phyloP scores from a whole-genome alignment of 108 stramenopile species.

The Conticribra weissflogii region DNA sequence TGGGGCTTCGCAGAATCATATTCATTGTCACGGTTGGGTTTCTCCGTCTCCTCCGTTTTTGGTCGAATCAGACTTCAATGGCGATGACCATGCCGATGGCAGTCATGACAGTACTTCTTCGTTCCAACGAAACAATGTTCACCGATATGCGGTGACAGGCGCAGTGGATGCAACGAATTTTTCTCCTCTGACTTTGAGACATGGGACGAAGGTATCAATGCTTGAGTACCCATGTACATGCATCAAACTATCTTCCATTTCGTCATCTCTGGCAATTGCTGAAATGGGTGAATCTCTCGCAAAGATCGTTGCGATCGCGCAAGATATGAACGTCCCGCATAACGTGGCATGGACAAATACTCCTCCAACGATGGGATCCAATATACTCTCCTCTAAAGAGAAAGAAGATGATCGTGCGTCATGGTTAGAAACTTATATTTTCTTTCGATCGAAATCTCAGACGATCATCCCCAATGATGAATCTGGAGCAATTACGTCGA shows the following conservation, averaged over 20 bases:
- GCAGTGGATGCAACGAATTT: conserved; percentile 5
- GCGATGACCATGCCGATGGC: conserved; percentile 10
- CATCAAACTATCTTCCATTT: conserved; percentile 59
- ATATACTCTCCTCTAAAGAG: not conserved
- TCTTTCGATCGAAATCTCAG: conserved; percentile 53
- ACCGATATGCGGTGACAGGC: conserved; percentile 44
- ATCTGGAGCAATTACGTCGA: not conserved
- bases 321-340: conserved; percentile 22
- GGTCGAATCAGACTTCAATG: not conserved
- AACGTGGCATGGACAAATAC: conserved; percentile 40
- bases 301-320: conserved; percentile 56
- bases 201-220: conserved; percentile 47
- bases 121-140: no score
- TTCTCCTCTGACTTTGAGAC: conserved; percentile 19
- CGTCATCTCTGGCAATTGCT: no score
- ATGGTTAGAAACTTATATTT: conserved; percentile 45
- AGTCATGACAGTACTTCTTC: no score
- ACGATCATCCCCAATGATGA: conserved; percentile 25
- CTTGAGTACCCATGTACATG: conserved; percentile 64
- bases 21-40: conserved; percentile 64
- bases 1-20: conserved; percentile 68
- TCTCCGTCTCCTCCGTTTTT: conserved; percentile 49
- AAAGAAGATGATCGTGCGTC: not conserved
- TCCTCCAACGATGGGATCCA: not conserved
- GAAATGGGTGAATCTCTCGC: conserved; percentile 49